phyloP scores from a whole-genome alignment of 2,329 filamentous ascomycete species.

The Elsinoe batatas region DNA sequence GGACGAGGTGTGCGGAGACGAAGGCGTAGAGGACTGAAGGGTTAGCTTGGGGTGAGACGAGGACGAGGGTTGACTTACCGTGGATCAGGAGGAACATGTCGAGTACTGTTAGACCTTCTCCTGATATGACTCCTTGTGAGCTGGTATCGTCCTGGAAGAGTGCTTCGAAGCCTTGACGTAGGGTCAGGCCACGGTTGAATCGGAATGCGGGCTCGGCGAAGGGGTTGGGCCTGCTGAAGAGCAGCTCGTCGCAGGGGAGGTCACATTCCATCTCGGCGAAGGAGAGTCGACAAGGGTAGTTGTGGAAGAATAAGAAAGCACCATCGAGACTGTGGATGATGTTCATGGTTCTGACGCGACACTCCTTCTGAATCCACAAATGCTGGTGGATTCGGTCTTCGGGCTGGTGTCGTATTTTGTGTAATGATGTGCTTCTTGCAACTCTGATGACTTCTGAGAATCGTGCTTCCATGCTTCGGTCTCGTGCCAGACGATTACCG shows the following conservation, averaged over 20 bases:
- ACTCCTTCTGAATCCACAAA: slow-evolving; percentile 14
- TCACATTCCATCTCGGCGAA: slow-evolving; percentile 14
- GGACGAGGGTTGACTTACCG: neutral
- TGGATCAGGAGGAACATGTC: slow-evolving; percentile 13
- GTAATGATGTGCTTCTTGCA: slow-evolving; percentile 2
- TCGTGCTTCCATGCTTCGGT: slow-evolving; percentile 14
- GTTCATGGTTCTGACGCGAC: slow-evolving; percentile 14
- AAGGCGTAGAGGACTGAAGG: slow-evolving; percentile 11
- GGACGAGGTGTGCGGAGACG: slow-evolving; percentile 9
- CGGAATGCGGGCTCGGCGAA: slow-evolving; percentile 5
- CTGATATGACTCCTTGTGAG: neutral
- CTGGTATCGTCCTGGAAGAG: neutral
- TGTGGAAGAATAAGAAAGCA: slow-evolving; percentile 15
- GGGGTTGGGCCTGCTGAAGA: slow-evolving; percentile 13
- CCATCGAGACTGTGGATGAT: slow-evolving; percentile 13
- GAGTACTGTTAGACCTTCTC: slow-evolving; percentile 4
- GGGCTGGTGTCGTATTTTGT: slow-evolving; percentile 6
- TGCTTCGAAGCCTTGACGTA: slow-evolving; percentile 9
- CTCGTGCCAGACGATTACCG: slow-evolving; percentile 11
- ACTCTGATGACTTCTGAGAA: slow-evolving; percentile 13
- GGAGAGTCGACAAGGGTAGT: slow-evolving; percentile 11
- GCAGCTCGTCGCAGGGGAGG: slow-evolving; percentile 11
- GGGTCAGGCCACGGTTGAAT: slow-evolving; percentile 1
- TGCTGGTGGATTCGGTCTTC: slow-evolving; percentile 12
- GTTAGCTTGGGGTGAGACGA: neutral